phyloP scores from a whole-genome alignment of 2,329 filamentous ascomycete genomes.

The Fusarium continuum region DNA sequence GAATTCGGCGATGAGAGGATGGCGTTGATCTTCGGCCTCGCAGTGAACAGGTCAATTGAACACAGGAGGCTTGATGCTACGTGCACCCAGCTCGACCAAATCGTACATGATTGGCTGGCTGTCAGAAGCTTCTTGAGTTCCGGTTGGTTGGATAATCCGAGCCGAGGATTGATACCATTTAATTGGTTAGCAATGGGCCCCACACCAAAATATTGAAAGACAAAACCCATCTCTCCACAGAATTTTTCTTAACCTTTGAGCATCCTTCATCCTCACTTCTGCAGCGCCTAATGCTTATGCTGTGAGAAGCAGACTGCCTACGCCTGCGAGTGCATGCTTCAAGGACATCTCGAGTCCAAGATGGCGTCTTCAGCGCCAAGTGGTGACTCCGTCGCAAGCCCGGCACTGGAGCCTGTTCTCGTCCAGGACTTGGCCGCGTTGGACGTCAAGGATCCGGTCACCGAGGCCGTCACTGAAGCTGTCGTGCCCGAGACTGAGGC shows the following conservation, averaged over 20 bases:
- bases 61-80: conserved; percentile 33
- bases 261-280: conserved; percentile 35
- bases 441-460: conserved; percentile 41
- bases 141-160: conserved; percentile 22
- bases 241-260: conserved; percentile 34
- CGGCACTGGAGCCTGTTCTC: conserved; percentile 30
- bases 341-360: conserved; percentile 20
- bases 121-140: not conserved
- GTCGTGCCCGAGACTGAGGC: conserved; percentile 20
- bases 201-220: conserved; percentile 31
- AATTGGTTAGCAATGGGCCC: not conserved
- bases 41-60: conserved; percentile 28
- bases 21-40: conserved; percentile 16
- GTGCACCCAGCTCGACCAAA: not conserved
- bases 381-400: conserved; percentile 31
- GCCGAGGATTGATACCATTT: accelerated
- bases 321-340: conserved; percentile 41
- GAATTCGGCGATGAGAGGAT: not conserved
- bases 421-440: conserved; percentile 41
- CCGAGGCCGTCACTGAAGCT: conserved; percentile 25
- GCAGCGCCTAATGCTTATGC: conserved; percentile 26
- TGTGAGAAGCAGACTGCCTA: conserved; percentile 31
- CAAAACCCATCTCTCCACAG: conserved; percentile 34
- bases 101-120: conserved; percentile 33
- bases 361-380: conserved; percentile 42